A percentile compares a stretch with the other conserved stretches of the same genome.
Conservation (phyloP, 306 rosid species). For the Luffa aegyptiaca region DNA sequence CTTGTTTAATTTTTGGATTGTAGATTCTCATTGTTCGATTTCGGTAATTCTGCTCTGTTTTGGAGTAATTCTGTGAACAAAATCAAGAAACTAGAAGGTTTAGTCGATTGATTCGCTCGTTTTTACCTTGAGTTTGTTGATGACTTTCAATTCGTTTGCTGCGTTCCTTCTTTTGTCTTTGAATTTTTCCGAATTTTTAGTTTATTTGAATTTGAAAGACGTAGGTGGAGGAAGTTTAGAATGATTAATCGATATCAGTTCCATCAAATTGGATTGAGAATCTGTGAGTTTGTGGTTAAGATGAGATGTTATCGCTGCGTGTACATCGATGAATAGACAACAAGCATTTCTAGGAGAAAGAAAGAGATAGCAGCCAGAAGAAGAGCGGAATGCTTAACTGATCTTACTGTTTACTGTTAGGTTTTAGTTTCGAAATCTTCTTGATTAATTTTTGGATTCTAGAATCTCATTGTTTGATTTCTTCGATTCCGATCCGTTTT, state of each 20-base stretch:
- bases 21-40: slow-evolving; percentile 8
- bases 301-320: background rate
- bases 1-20: background rate
- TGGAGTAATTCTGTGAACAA: background rate
- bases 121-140: background rate
- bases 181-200: background rate
- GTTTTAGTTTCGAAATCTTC: slow-evolving; percentile 22
- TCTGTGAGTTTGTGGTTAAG: background rate
- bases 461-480: slow-evolving; percentile 3
- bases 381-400: slow-evolving; percentile 19
- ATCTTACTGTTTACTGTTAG: slow-evolving; percentile 26
- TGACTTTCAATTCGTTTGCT: background rate
- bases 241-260: background rate
- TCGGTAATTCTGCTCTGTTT: background rate
- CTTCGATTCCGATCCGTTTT: background rate
- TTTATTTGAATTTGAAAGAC: background rate
- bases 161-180: background rate
- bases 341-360: background rate
- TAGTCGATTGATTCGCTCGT: background rate
- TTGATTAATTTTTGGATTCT: slow-evolving; percentile 3
- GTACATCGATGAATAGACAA: background rate
- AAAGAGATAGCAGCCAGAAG: background rate
- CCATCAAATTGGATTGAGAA: background rate
- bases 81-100: background rate
- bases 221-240: background rate